Base-by-base conservation (phyloP, 2,329 filamentous ascomycete species). In the Lecanicillium sp. region DNA sequence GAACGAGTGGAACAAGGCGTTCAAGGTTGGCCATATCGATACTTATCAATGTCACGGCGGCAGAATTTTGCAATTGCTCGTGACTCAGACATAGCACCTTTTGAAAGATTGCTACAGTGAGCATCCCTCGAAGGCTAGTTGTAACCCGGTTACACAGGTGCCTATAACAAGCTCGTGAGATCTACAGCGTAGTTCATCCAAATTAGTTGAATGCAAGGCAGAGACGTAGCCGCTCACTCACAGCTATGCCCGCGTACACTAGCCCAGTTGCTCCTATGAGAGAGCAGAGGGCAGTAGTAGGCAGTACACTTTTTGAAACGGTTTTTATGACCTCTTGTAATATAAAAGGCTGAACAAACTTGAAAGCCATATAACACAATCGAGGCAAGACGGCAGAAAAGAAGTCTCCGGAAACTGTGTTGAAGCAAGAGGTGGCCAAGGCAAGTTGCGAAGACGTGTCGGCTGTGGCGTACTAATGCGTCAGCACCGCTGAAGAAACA, bases 101-200 rank as follows among this genome's bases (percentile, higher is more conserved):
- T 18, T 35, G 25, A 28, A 40, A 40, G 9, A 40, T 27, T 8
- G 38, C 38, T 5, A 28, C 22, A 9, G 35, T 16, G 9, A 40
- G 32, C 2, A 40, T 18, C 11, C 27, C 33, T 14, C 33, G 33
- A 7, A 35, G 9, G 5, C 22, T 11, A 9, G 32, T 22, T 13
- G 38, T 35, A 8, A 35, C 20, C 12, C 38, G 38, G 16, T 35
- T 15, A 14, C 38, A 18, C 25, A 35, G 5, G 18, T 40, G 33
- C 8, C 27, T 14, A 18, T 40, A 32, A 14, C 31, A 40, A 19
- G 32, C 38, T 28, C 35, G 34, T 18, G 12, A 17, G 15, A 40
- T 31, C 38, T 35, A 9, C 7, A 14, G 11, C 22, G 22, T 25
- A 7, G 11, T 6, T 25, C 22, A 6, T 25, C 7, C 22, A 11